phyloP scores from a whole-genome alignment of 306 rosid species.

The Boehmeria nivea region DNA sequence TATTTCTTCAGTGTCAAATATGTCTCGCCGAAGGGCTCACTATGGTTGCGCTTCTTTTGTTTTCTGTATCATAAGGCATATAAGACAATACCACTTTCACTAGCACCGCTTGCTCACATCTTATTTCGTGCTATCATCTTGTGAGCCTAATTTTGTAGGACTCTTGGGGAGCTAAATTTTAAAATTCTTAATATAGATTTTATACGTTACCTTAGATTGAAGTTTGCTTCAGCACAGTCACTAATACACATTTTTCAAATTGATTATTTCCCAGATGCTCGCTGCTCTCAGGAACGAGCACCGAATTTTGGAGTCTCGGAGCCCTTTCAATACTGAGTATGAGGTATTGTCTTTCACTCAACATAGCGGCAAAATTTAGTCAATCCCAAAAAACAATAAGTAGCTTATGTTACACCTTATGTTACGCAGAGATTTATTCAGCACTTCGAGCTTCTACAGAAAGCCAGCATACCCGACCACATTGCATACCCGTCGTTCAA shows the following conservation, averaged over 20 bases:
- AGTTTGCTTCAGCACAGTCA: too few species aligned
- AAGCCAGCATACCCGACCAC: slow-evolving; percentile 81
- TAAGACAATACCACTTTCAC: too few species aligned
- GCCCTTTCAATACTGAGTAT: slow-evolving; percentile 78
- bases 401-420: not conserved
- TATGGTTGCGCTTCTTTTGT: too few species aligned
- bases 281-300: slow-evolving; percentile 78
- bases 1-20: slow-evolving; percentile 86
- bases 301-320: slow-evolving; percentile 41
- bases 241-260: not conserved
- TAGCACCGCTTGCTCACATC: slow-evolving; percentile 33
- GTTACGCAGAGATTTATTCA: slow-evolving; percentile 74
- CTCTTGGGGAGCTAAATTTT: too few species aligned
- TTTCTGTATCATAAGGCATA: too few species aligned
- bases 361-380: not conserved
- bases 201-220: too few species aligned
- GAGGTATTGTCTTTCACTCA: slow-evolving; percentile 49
- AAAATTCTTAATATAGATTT: too few species aligned
- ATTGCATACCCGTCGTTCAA: slow-evolving; percentile 48
- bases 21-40: slow-evolving; percentile 86
- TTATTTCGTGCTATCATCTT: slow-evolving; percentile 8
- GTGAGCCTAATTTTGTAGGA: too few species aligned
- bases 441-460: slow-evolving; percentile 89
- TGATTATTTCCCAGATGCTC: slow-evolving; percentile 55
- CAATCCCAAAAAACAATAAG: too few species aligned